phyloP scores from a whole-genome alignment of 2,329 filamentous ascomycete genomes.

The Exserohilum rostratum region DNA sequence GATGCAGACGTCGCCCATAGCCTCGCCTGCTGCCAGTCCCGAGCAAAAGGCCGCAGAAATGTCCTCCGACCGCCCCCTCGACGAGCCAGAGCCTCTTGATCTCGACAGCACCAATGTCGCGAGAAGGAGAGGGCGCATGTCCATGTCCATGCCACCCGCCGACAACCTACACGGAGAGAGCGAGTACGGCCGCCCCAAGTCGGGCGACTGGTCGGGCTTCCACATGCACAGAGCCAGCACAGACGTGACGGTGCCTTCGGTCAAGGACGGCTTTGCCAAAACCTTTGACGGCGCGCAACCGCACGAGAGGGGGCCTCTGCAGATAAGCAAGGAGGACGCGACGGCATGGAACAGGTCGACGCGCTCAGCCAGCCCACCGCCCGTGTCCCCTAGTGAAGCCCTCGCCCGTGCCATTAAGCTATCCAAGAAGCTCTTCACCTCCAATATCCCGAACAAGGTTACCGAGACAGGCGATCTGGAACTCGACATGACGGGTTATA shows the following conservation, averaged over 20 bases:
- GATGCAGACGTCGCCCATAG: conserved; percentile 90
- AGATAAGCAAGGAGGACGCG: conserved; percentile 42
- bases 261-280: conserved; percentile 48
- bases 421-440: conserved; percentile 84
- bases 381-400: conserved; percentile 73
- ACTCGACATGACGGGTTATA: conserved; percentile 98
- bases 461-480: conserved; percentile 93
- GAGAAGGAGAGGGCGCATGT: conserved; percentile 36
- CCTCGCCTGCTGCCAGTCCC: conserved; percentile 87
- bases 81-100: conserved; percentile 73
- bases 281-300: conserved; percentile 24
- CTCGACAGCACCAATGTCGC: conserved; percentile 57
- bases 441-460: conserved; percentile 92
- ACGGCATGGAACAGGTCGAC: conserved; percentile 44
- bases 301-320: conserved; percentile 36
- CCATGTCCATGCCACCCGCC: conserved; percentile 35
- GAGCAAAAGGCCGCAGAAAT: conserved; percentile 61
- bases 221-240: conserved; percentile 55
- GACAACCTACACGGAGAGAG: conserved; percentile 26
- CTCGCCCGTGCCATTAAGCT: conserved; percentile 82
- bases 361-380: conserved; percentile 78
- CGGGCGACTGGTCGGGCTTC: conserved; percentile 46
- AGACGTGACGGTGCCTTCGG: conserved; percentile 59
- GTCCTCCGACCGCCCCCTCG: conserved; percentile 56
- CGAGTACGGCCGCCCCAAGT: conserved; percentile 33